Evolutionary conservation across 2,329 filamentous ascomycete genomes (phyloP).

Genomic region (Phialophora macrospora): DNA sequence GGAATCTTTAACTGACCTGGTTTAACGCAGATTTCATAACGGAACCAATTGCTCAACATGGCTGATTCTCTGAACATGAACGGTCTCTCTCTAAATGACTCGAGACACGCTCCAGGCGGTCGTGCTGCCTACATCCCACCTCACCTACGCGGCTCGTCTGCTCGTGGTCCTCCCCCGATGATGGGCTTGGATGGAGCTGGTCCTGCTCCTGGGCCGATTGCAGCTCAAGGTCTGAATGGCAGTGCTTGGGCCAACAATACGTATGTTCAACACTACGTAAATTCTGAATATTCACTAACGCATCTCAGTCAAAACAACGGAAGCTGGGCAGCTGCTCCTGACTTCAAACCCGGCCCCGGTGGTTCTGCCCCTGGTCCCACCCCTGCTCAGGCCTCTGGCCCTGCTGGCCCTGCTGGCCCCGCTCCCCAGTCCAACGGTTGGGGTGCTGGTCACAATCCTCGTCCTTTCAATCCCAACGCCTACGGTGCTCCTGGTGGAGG

Average conservation of each 20-base stretch:
- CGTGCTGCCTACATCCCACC: constrained; percentile 67
- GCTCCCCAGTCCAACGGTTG: constrained; percentile 37
- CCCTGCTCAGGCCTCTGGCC: constrained; percentile 15
- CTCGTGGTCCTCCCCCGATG: constrained; percentile 43
- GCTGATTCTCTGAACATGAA: constrained; percentile 63
- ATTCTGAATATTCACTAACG: constrained; percentile 8
- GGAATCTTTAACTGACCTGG: neutral
- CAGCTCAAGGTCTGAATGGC: constrained; percentile 41
- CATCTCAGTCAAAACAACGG: constrained; percentile 26
- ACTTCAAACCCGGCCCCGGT: constrained; percentile 56
- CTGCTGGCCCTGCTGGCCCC: constrained; percentile 16
- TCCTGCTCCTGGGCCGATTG: constrained; percentile 40
- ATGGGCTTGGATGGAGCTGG: constrained; percentile 45
- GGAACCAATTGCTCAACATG: constrained; percentile 44
- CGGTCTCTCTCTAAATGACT: constrained; percentile 64
- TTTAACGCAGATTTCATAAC: constrained; percentile 21
- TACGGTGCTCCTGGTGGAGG: constrained; percentile 63
- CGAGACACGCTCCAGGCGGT: constrained; percentile 62
- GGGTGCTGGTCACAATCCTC: constrained; percentile 44
- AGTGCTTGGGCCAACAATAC: constrained; percentile 45
- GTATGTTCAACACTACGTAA: constrained; percentile 20
- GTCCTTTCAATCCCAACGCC: constrained; percentile 63
- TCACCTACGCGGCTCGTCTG: constrained; percentile 59
- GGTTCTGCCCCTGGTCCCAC: constrained; percentile 40
- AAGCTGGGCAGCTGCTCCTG: constrained; percentile 63